These are phyloP conservation scores for Ceriops tagal DNA, from an alignment of 345 rosid species.

Conservation along the genomic window DNA sequence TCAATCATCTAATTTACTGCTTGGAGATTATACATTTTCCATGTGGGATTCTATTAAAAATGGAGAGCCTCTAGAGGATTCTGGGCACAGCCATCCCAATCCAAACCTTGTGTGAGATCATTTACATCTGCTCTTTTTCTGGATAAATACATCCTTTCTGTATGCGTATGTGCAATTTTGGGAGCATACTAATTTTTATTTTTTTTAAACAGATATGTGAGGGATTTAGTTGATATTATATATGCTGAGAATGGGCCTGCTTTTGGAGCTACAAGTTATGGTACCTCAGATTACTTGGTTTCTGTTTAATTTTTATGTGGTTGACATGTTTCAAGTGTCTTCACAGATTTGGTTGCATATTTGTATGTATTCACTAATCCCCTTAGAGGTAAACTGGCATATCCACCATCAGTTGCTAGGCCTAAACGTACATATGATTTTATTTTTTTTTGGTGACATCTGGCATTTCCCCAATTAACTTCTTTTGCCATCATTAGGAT, in stretches of 20 bases:
- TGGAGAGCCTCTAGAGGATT: constrained; percentile 90
- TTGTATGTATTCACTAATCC: neutral
- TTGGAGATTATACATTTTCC: constrained; percentile 23
- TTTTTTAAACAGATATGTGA: constrained; percentile 63
- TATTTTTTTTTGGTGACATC: no score
- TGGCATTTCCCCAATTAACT: neutral
- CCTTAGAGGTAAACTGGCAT: neutral
- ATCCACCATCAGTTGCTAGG: no score
- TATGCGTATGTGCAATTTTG: constrained; percentile 9
- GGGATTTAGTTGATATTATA: constrained; percentile 79
- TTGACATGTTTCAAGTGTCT: constrained; percentile 2
- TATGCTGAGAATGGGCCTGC: constrained; percentile 79
- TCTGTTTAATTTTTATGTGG: neutral
- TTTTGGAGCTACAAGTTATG: constrained; percentile 97
- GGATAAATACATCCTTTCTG: no score
- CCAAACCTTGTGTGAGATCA: constrained; percentile 84
- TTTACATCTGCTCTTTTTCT: constrained; percentile 4
- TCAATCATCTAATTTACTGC: constrained; percentile 16
- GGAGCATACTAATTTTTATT: constrained; percentile 16
- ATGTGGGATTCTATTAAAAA: constrained; percentile 75
- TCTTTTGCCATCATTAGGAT: constrained; percentile 43
- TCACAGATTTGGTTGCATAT: neutral
- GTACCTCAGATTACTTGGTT: constrained; percentile 34
- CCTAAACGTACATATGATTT: no score
- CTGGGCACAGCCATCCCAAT: constrained; percentile 97